These are phyloP conservation scores for Artemisia annua DNA, from an alignment of 129 eudicot genomes.

Conservation along the genomic window DNA sequence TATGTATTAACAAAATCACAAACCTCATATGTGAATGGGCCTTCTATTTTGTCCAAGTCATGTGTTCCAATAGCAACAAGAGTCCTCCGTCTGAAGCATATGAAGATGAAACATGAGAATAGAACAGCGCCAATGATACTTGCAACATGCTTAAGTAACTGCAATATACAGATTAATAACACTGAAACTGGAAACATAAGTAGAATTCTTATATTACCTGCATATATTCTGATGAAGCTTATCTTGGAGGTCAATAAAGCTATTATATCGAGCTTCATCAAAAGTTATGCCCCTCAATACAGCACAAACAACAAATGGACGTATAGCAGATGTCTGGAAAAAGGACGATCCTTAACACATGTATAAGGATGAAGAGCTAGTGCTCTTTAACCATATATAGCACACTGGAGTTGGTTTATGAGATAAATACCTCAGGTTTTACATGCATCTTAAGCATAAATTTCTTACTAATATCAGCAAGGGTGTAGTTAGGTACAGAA, in stretches of 20 bases:
- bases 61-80: constrained; percentile 97
- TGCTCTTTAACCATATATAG: neutral
- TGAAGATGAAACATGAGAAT: constrained; percentile 8
- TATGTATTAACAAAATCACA: constrained; percentile 23
- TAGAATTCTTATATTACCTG: constrained; percentile 43
- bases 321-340: constrained; percentile 69
- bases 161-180: neutral
- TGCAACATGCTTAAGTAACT: neutral
- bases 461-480: constrained; percentile 39
- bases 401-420: constrained; percentile 5
- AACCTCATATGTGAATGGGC: constrained; percentile 98
- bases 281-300: constrained; percentile 88
- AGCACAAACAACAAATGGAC: constrained; percentile 89
- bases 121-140: too few relatives aligned
- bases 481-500: constrained; percentile 62
- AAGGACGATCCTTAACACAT: constrained; percentile 4
- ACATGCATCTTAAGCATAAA: constrained; percentile 93
- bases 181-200: neutral
- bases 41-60: constrained; percentile 85
- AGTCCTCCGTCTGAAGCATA: constrained; percentile 70
- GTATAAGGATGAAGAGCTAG: constrained; percentile 7
- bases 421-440: constrained; percentile 66
- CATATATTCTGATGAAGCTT: constrained; percentile 97
- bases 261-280: constrained; percentile 85
- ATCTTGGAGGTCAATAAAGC: constrained; percentile 97